Evolutionary conservation across 164 flowering plant species (phyloP).

Genomic region (Chimonanthus praecox): DNA sequence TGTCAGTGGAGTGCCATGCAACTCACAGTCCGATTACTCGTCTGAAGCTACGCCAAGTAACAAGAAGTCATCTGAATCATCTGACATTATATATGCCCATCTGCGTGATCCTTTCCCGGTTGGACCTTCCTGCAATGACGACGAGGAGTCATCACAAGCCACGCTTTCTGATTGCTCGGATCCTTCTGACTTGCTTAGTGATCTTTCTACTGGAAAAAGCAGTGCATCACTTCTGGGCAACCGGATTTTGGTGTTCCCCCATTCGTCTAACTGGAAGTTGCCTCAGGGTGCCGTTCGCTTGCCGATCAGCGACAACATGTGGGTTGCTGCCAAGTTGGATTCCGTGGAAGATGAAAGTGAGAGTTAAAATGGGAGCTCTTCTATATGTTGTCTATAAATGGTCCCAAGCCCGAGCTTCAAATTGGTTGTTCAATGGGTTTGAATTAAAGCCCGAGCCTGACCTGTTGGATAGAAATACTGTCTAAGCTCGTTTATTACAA

Average conservation of each 20-base stretch:
- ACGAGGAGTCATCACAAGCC: constrained; percentile 6
- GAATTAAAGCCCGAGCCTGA: no score
- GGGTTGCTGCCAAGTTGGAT: constrained; percentile 35
- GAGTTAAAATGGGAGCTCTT: neutral
- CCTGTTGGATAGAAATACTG: no score
- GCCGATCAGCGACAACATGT: constrained; percentile 38
- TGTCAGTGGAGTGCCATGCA: neutral
- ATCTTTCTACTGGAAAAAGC: neutral
- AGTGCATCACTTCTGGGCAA: constrained; percentile 20
- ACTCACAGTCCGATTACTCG: no score
- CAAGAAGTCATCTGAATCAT: constrained; percentile 3
- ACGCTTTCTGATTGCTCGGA: constrained; percentile 1
- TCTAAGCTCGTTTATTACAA: no score
- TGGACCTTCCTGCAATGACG: neutral
- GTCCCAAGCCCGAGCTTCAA: no score
- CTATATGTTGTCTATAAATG: neutral
- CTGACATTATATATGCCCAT: constrained; percentile 8
- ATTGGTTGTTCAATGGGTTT: no score
- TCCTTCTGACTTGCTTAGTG: neutral
- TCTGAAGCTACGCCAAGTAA: neutral
- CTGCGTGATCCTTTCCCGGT: constrained; percentile 15
- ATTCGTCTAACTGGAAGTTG: constrained; percentile 23
- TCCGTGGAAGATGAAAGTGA: neutral
- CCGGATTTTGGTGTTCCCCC: constrained; percentile 36
- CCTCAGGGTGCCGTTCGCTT: constrained; percentile 31